Conservation (phyloP, 116 monocot genomes). For the Posidonia oceanica region DNA sequence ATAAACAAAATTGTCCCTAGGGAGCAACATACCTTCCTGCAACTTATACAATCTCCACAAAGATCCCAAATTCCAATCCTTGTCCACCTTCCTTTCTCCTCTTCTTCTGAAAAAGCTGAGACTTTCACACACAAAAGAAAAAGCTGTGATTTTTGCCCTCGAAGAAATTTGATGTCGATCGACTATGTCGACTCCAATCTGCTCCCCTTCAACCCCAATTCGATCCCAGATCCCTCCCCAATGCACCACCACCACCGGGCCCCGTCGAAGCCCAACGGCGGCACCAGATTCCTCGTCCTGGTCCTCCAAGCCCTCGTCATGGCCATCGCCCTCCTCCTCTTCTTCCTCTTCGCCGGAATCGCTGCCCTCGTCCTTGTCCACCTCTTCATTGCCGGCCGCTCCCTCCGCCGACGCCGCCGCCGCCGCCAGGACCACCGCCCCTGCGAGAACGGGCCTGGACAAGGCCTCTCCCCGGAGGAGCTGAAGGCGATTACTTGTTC, state of each 20-base stretch:
- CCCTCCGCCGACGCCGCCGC: slow-evolving; percentile 39
- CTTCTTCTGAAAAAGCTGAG: too few relatives aligned
- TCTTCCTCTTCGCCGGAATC: slow-evolving; percentile 72
- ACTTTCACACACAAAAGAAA: too few relatives aligned
- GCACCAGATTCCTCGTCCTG: slow-evolving; percentile 37
- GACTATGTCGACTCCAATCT: too few relatives aligned
- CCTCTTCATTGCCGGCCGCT: slow-evolving; percentile 38
- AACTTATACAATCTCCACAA: too few relatives aligned
- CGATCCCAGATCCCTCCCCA: background rate
- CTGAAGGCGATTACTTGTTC: slow-evolving; percentile 28
- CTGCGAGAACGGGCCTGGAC: background rate
- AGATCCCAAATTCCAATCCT: too few relatives aligned
- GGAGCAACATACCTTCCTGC: too few relatives aligned
- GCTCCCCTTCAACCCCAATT: background rate
- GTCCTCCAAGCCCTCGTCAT: slow-evolving; percentile 45
- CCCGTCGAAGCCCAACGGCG: slow-evolving; percentile 18
- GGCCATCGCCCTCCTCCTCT: slow-evolving; percentile 47
- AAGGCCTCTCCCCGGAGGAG: slow-evolving; percentile 32
- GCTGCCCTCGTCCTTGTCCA: slow-evolving; percentile 41
- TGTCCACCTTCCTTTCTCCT: too few relatives aligned
- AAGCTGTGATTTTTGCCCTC: too few relatives aligned
- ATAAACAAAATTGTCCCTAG: too few relatives aligned
- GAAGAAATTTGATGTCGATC: too few relatives aligned
- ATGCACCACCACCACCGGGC: background rate
- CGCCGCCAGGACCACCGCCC: background rate